Evolutionary conservation across 352 stramenopile genomes (phyloP).

Genomic region (Pythium diclinum): DNA sequence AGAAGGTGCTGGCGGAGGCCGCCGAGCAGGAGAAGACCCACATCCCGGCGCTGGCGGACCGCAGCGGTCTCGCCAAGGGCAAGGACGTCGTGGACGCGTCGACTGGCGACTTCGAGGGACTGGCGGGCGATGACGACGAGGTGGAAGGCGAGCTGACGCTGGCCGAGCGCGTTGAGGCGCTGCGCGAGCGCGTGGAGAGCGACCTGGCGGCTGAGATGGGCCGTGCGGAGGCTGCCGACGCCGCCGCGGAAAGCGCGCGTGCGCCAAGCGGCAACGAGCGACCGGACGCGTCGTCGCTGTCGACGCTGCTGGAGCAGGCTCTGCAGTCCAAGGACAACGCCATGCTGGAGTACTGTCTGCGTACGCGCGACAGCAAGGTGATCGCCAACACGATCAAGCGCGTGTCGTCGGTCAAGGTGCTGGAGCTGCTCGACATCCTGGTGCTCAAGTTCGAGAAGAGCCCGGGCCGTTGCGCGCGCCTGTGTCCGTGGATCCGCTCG

Average conservation of each 20-base stretch:
- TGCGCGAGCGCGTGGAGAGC: conserved; percentile 70
- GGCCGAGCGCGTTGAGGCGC: conserved; percentile 68
- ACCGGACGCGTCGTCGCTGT: conserved; percentile 80
- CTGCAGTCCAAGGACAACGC: conserved; percentile 86
- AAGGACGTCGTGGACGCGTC: conserved; percentile 65
- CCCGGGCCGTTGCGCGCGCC: conserved; percentile 66
- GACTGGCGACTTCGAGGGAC: conserved; percentile 47
- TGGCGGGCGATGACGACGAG: conserved; percentile 42
- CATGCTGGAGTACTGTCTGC: conserved; percentile 81
- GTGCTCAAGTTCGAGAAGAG: conserved; percentile 83
- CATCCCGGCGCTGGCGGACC: conserved; percentile 70
- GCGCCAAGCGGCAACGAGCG: conserved; percentile 36
- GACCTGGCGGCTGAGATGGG: conserved; percentile 64
- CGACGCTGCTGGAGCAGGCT: conserved; percentile 78
- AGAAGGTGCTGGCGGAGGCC: conserved; percentile 41
- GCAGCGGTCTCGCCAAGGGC: conserved; percentile 50
- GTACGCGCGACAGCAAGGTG: conserved; percentile 72
- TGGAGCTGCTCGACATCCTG: conserved; percentile 73
- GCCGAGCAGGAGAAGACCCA: conserved; percentile 55
- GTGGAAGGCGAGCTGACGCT: conserved; percentile 63
- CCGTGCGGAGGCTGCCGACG: conserved; percentile 40
- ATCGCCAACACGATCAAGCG: conserved; percentile 74
- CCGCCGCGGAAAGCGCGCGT: conserved; percentile 36
- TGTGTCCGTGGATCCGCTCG: conserved; percentile 82
- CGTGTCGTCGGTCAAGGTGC: conserved; percentile 68